Evolutionary conservation across 2,329 filamentous ascomycete species (phyloP).

Genomic region (Fusarium duplospermum): DNA sequence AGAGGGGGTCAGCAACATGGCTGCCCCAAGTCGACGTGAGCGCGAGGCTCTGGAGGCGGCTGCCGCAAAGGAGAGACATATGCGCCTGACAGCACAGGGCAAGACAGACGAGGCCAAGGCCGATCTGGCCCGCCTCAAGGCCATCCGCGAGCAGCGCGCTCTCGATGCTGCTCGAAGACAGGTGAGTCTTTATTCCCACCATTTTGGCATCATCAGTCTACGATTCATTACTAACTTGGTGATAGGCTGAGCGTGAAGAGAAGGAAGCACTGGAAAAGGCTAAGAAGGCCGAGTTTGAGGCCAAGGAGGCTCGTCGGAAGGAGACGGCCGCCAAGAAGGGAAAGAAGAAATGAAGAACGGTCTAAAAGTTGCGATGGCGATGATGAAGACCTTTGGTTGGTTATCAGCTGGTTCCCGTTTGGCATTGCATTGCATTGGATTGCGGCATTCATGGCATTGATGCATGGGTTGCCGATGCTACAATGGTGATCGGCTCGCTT

Average conservation of each 20-base stretch:
- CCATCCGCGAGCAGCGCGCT: conserved; percentile 88
- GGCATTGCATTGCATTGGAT: neutral
- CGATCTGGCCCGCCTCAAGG: conserved; percentile 83
- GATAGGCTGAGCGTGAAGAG: conserved; percentile 69
- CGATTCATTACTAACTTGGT: conserved; percentile 36
- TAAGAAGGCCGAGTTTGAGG: conserved; percentile 63
- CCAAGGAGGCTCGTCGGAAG: conserved; percentile 64
- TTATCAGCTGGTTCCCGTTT: neutral
- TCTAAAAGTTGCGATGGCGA: neutral
- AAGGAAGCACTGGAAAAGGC: conserved; percentile 62
- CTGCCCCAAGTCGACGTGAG: conserved; percentile 64
- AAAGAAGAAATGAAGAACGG: conserved; percentile 57
- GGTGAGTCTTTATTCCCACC: conserved; percentile 56
- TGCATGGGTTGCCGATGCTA: neutral
- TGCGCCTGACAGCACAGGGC: conserved; percentile 91
- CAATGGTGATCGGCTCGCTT: neutral
- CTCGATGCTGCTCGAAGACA: conserved; percentile 85
- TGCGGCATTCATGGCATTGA: neutral
- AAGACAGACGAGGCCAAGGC: conserved; percentile 97
- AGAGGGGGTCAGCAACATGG: conserved; percentile 65
- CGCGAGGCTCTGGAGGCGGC: conserved; percentile 84
- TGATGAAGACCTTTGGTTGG: conserved; percentile 1
- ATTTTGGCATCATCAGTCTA: neutral
- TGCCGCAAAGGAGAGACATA: conserved; percentile 88
- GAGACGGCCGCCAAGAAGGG: conserved; percentile 64